phyloP scores from a whole-genome alignment of 495 filamentous ascomycete species.

The Gamarada debralockiae region DNA sequence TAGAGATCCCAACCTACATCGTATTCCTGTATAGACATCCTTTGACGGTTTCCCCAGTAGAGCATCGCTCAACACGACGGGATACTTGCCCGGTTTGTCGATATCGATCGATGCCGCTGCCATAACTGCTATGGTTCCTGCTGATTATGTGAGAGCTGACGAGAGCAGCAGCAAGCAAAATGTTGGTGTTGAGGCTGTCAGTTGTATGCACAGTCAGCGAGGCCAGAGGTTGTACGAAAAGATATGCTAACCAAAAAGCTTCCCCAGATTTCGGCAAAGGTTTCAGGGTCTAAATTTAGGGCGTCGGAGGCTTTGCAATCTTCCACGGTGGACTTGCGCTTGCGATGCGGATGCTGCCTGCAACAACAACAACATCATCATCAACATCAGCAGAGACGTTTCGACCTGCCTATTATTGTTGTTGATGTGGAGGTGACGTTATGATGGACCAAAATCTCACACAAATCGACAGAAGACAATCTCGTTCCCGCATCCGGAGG shows the following conservation, averaged over 20 bases:
- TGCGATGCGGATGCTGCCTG: no score
- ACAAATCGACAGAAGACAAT: no score
- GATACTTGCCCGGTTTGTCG: conserved; percentile 45
- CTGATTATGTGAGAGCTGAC: background rate
- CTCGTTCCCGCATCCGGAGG: no score
- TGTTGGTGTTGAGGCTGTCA: background rate
- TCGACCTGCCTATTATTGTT: no score
- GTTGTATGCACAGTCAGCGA: conserved; percentile 47
- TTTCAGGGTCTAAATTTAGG: background rate
- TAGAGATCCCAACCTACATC: conserved; percentile 36
- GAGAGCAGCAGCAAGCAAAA: background rate
- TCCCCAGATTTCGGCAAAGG: background rate
- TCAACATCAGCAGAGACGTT: no score
- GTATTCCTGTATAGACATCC: conserved; percentile 47
- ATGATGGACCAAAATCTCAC: no score
- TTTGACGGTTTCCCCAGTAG: conserved; percentile 47
- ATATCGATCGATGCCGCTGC: conserved; percentile 15
- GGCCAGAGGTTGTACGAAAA: conserved; percentile 15
- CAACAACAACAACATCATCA: no score
- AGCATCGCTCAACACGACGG: conserved; percentile 51
- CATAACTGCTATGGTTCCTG: conserved; percentile 2
- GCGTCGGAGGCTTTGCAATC: no score
- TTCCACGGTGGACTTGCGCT: no score
- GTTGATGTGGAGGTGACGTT: no score
- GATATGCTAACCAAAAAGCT: background rate